Evolutionary conservation across 768 basidiomycete genomes (phyloP), one percentile per base, ranked within the genome.

Genomic region (Amanita thiersii): DNA sequence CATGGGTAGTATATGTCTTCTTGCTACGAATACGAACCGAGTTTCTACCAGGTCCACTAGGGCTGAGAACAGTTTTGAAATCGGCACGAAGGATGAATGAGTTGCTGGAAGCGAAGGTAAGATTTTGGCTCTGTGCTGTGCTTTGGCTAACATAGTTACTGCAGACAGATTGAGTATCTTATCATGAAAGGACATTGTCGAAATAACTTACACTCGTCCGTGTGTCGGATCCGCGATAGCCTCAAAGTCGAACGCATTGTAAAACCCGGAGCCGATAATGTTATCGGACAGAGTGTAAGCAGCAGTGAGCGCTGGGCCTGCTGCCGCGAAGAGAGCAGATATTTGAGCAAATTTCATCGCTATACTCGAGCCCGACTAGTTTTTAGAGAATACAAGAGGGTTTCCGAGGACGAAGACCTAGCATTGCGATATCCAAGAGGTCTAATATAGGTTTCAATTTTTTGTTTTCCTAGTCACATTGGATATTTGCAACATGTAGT

Each of bases 51-150:
- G 69, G 56, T 1, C 72, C 69, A 28, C 52, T 57, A 0, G 77
- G 45, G 50, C 52, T 61, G 23, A 80, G 64, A 4, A 54, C 57
- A 1, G 66, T 72, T 15, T 57, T 69, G 44, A 57, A 50, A 51
- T 80, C 79, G 2, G 73, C 65, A 23, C 76, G 69, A 15, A 80
- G 54, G 44, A 77, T 66, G 52, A 80, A 73, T 5, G 63, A 64
- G 51, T 73, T 56, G 12, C 58, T 61, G 14, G 61, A 60, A 1
- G 77, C 66, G 36, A 58, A 77, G 7, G 76, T 78, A 39, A 85
- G 53, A 48, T 80, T 78, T 23, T 63, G 57, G 12, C 60, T 57
- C 39, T 60, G 46, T 1, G 81, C 64, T 0, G 63, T 66, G n/a
- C 45, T 45, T 33, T 56, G 43, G 46, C 63, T 52, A 30, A 70